Percentiles rank a stretch among this genome's conserved stretches.
phyloP scores from a whole-genome alignment of 441 rosid genomes.

The Bocquillonia castaneifolia region DNA sequence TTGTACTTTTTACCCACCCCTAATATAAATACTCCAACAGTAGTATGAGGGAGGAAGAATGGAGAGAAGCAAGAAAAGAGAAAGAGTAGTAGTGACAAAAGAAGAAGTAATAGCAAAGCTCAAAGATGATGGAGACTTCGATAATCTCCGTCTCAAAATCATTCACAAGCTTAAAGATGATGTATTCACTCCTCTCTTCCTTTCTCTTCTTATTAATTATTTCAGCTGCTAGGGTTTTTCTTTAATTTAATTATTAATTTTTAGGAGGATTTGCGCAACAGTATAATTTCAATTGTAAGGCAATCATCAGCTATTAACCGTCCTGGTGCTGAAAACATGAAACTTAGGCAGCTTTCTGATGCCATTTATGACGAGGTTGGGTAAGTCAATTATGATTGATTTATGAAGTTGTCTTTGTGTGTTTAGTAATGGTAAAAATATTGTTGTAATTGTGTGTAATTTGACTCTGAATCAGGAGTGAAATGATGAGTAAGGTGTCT shows the following conservation, averaged over 20 bases:
- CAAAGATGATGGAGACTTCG: constrained; percentile 90
- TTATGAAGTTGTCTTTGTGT: not conserved
- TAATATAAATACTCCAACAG: no score
- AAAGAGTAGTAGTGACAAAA: constrained; percentile 35
- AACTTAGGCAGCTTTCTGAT: constrained; percentile 82
- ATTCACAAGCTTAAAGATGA: constrained; percentile 81
- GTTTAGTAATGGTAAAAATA: not conserved
- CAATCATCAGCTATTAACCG: constrained; percentile 64
- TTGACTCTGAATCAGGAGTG: constrained; percentile 35
- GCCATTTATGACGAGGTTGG: constrained; percentile 70
- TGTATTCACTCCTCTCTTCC: constrained; percentile 26
- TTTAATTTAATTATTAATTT: no score
- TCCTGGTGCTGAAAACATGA: constrained; percentile 60
- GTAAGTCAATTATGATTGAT: constrained; percentile 34
- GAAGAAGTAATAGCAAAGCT: constrained; percentile 73
- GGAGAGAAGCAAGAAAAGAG: constrained; percentile 14
- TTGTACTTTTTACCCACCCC: no score
- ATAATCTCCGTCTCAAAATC: constrained; percentile 77
- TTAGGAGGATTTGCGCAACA: constrained; percentile 76
- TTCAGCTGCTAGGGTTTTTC: constrained; percentile 18
- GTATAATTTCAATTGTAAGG: constrained; percentile 56
- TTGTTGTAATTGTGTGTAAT: not conserved
- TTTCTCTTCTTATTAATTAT: not conserved
- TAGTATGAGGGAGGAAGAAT: not conserved
- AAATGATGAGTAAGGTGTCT: constrained; percentile 64